These are phyloP conservation scores for Nematodospora anomalae DNA, from an alignment of 1,139 yeast genomes.

Conservation along the genomic window DNA sequence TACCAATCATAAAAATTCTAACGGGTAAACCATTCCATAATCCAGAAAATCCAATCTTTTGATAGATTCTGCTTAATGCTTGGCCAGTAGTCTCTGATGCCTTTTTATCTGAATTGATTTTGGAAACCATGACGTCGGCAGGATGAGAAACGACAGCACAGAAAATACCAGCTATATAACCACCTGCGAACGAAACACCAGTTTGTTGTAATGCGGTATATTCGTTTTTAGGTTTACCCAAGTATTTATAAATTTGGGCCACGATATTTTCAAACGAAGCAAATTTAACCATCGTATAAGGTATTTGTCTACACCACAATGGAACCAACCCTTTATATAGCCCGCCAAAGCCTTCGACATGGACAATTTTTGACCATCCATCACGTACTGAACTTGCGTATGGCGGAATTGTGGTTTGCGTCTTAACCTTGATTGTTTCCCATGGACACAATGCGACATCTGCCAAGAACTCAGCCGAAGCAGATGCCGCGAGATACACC, in stretches of 20 bases:
- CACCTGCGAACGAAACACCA: constrained; percentile 90
- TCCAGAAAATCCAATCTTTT: constrained; percentile 81
- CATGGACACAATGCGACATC: constrained; percentile 88
- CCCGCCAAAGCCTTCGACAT: constrained; percentile 67
- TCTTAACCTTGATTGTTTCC: constrained; percentile 90
- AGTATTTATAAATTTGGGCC: constrained; percentile 60
- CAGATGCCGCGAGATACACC: constrained; percentile 79
- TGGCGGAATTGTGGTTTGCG: constrained; percentile 91
- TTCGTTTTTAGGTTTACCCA: constrained; percentile 42
- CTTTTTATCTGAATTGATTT: constrained; percentile 74
- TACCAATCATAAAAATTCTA: constrained; percentile 94
- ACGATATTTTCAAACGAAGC: constrained; percentile 91
- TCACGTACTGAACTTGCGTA: constrained; percentile 61
- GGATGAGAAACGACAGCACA: constrained; percentile 96
- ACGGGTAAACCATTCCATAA: constrained; percentile 94
- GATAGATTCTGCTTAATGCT: constrained; percentile 73
- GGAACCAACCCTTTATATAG: constrained; percentile 88
- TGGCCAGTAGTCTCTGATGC: constrained; percentile 64
- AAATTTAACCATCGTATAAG: constrained; percentile 95
- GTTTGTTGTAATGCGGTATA: constrained; percentile 66
- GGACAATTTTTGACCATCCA: constrained; percentile 66
- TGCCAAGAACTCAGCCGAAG: constrained; percentile 90
- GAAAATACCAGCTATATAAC: constrained; percentile 94
- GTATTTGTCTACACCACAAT: constrained; percentile 92
- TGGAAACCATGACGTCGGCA: constrained; percentile 95